Evolutionary conservation across 306 rosid genomes (phyloP).

Genomic region (Gillenia trifoliata): DNA sequence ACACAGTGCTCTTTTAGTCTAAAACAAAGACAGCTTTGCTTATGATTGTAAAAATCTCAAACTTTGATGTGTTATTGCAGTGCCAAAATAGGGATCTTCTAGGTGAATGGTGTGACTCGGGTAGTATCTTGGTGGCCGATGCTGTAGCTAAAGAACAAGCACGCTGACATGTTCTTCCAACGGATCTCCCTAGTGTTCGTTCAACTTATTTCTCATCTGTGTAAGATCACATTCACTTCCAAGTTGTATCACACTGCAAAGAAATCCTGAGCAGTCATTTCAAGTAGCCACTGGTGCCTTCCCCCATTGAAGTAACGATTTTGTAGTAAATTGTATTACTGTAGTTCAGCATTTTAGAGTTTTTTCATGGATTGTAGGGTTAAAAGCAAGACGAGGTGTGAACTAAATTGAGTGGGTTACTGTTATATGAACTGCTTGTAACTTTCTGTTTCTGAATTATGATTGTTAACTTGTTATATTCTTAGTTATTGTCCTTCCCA

Average conservation of each 20-base stretch:
- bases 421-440: too few species aligned
- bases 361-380: not conserved
- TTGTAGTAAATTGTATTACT: too few species aligned
- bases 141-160: slow-evolving; percentile 31
- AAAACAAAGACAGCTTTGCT: slow-evolving; percentile 4
- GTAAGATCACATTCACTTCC: not conserved
- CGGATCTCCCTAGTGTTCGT: not conserved
- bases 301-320: too few species aligned
- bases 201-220: not conserved
- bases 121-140: slow-evolving; percentile 69
- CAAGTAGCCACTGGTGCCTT: too few species aligned
- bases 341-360: not conserved
- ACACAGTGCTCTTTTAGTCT: too few species aligned
- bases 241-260: not conserved
- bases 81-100: too few species aligned
- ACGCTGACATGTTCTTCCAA: not conserved
- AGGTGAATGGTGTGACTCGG: slow-evolving; percentile 85
- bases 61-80: slow-evolving; percentile 15
- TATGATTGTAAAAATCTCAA: slow-evolving; percentile 14
- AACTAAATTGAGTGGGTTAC: too few species aligned
- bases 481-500: too few species aligned
- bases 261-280: not conserved
- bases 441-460: too few species aligned
- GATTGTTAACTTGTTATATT: too few species aligned
- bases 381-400: too few species aligned